phyloP scores from a whole-genome alignment of 2,329 filamentous ascomycete genomes.

The Colletotrichum viniferum region DNA sequence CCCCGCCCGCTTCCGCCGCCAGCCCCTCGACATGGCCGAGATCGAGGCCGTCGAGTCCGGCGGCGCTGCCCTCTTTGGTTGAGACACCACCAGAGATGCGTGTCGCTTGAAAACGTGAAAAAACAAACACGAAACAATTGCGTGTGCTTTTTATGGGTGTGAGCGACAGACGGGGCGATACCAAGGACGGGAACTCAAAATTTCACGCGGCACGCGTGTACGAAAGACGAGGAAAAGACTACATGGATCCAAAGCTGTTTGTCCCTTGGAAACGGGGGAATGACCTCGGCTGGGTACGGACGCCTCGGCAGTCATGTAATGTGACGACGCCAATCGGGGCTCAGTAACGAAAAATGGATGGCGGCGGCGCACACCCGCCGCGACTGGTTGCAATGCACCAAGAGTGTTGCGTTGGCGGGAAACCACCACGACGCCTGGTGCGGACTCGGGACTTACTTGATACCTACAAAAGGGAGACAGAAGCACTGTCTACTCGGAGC shows the following conservation, averaged over 20 bases:
- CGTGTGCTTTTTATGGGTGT: not conserved
- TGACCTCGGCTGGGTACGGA: not conserved
- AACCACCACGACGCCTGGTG: not conserved
- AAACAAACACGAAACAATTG: not conserved
- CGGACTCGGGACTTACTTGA: not conserved
- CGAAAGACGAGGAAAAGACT: not conserved
- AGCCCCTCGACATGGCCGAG: conserved; percentile 77
- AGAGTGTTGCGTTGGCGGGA: not conserved
- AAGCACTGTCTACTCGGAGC: not conserved
- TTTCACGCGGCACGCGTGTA: not conserved
- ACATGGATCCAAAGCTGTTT: not conserved
- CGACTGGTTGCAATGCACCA: not conserved
- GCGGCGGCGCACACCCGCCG: not conserved
- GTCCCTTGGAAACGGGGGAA: not conserved
- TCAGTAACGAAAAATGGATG: not conserved
- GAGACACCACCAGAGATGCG: conserved; percentile 23
- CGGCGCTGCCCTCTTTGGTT: conserved; percentile 68
- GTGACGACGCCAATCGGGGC: not conserved
- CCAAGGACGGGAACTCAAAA: not conserved
- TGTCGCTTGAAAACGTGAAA: not conserved
- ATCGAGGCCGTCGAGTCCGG: conserved; percentile 97
- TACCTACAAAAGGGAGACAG: not conserved
- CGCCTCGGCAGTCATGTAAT: not conserved
- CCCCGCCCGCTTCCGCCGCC: conserved; percentile 79
- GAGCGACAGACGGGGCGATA: not conserved